phyloP scores from a whole-genome alignment of 306 rosid species.

The Prunus persica region Prunus_persica_NCBIv2 NC_034009.1:35446001-35446500 shows the following conservation, averaged over 20 bases:
- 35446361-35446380: conserved; percentile 33
- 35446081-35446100: too few species aligned
- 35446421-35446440: conserved; percentile 58
- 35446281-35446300: not conserved
- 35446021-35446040: not conserved
- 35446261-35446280: conserved; percentile 39
- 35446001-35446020: conserved; percentile 3
- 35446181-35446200: conserved; percentile 66
- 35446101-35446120: not conserved
- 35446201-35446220: conserved; percentile 54
- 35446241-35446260: conserved; percentile 23
- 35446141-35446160: conserved; percentile 75
- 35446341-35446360: conserved; percentile 30
- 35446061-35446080: too few species aligned
- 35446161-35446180: conserved; percentile 71
- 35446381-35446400: conserved; percentile 66
- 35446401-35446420: conserved; percentile 64
- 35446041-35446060: conserved; percentile 1
- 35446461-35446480: conserved; percentile 24
- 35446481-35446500: conserved; percentile 16
- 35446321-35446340: not conserved
- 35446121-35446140: conserved; percentile 86
- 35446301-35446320: not conserved
- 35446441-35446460: conserved; percentile 77
- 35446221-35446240: conserved; percentile 28